Evolutionary conservation across 2,329 filamentous ascomycete species (phyloP), one percentile per base, ranked within the genome.

Genomic region (Fusarium oligoseptatum): DNA sequence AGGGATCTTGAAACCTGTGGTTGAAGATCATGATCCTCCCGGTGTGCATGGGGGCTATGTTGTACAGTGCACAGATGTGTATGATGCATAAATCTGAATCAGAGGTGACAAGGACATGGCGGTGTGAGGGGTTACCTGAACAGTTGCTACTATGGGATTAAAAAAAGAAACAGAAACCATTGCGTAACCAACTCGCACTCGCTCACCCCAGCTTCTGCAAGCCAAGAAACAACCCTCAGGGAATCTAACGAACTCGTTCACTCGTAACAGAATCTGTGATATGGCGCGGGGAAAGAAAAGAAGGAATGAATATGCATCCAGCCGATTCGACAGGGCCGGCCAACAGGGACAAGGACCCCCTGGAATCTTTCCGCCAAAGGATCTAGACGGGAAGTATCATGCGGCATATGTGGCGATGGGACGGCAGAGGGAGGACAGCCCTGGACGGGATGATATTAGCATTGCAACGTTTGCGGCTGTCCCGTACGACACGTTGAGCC

Each of bases 371-470:
- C 27, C 27, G 11, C 11, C 48, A 32, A 20, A 55, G 27, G 34
- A 57, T 57, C 34, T 57, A 11, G 55, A 17, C 22, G 60, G 57
- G 74, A 77, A 6, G 75, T 75, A 58, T 81, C 79, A 7, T 78
- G 64, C 32, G 34, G 34, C 55, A 57, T 57, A 57, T 37, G 34
- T 57, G 55, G 48, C 32, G 48, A 55, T 32, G 24, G 27, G 27
- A 55, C 27, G 48, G 48, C 17, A 55, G 15, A 50, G 9, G 45
- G 45, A 50, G 15, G 24, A 12, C 2, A 20, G 48, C 20, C 55
- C 20, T 57, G 55, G 32, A 57, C 22, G 32, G 20, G n/a, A 36
- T 36, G 55, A 17, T 22, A 36, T 57, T 24, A 24, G 55, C 20
- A 24, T 57, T 57, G 55, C 55, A 37, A 57, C 55, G 12, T 37